phyloP scores from a whole-genome alignment of 1,284 basidiomycete species.

The Ustilago shanxiensis region DNA sequence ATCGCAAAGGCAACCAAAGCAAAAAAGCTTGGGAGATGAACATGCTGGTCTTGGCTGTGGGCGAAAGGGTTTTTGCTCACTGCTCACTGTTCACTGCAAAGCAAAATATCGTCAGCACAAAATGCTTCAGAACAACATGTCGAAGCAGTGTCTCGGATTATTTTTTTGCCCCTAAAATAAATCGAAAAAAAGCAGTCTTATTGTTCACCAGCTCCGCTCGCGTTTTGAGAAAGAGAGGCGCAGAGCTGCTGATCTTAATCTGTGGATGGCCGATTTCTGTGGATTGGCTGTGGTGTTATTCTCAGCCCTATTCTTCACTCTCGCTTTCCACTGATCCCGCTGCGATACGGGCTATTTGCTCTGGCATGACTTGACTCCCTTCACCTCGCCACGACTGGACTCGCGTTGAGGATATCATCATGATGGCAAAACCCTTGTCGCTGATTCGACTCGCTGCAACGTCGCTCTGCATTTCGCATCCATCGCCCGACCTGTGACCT shows the following conservation, averaged over 20 bases:
- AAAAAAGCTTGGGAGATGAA: constrained; percentile 1
- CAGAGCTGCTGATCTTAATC: constrained; percentile 17
- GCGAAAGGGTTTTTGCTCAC: constrained; percentile 2
- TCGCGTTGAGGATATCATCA: background rate
- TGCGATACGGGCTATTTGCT: background rate
- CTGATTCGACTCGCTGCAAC: constrained; percentile 22
- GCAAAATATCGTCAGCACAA: no score
- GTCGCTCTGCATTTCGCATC: constrained; percentile 2
- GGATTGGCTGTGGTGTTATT: constrained; percentile 5
- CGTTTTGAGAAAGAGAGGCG: constrained; percentile 1
- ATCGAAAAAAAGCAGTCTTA: constrained; percentile 3
- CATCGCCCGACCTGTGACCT: background rate
- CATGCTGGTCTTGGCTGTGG: constrained; percentile 3
- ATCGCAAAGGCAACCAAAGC: background rate
- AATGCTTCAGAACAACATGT: no score
- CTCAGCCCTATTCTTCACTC: background rate
- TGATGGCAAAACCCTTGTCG: constrained; percentile 8
- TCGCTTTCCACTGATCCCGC: background rate
- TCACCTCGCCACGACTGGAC: no score
- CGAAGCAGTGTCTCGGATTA: background rate
- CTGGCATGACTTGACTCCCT: background rate
- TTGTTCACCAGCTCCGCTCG: background rate
- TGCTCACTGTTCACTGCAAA: no score
- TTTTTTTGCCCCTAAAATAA: background rate
- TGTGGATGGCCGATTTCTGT: constrained; percentile 11